Evolutionary conservation across 176 grass and related monocot species (phyloP).

Genomic region (Oryza longistaminata): DNA sequence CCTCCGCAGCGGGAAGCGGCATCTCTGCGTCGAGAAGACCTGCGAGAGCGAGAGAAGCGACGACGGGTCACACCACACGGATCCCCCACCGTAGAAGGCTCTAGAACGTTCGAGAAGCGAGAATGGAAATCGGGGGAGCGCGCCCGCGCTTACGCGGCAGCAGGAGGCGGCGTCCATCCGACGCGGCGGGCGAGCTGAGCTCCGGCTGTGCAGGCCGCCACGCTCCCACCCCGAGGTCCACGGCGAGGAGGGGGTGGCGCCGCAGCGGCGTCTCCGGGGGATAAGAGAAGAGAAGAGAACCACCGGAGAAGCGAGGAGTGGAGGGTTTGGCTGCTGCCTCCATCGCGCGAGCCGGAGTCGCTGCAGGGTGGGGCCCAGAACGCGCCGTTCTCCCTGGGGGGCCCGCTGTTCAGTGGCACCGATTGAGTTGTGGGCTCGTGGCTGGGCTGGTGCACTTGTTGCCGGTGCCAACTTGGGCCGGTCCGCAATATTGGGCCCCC

Average conservation of each 20-base stretch:
- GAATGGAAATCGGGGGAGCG: not conserved
- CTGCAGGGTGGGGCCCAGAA: not conserved
- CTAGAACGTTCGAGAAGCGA: not conserved
- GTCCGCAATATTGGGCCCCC: not conserved
- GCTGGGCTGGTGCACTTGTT: not conserved
- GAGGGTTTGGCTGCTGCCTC: not conserved
- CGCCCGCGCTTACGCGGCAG: conserved; percentile 48
- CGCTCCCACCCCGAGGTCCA: not conserved
- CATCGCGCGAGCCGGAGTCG: not conserved
- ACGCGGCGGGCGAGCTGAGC: conserved; percentile 4
- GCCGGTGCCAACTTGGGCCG: not conserved
- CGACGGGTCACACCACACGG: not conserved
- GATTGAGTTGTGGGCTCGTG: not conserved
- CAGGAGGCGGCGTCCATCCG: conserved; percentile 71
- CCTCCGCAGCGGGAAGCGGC: conserved; percentile 52
- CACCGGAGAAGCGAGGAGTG: not conserved
- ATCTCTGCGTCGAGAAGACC: conserved; percentile 55
- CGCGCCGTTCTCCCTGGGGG: not conserved
- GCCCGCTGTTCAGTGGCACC: not conserved
- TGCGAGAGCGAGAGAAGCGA: conserved; percentile 21
- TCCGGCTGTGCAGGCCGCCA: not conserved
- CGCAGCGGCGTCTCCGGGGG: conserved; percentile 40
- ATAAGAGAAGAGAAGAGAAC: conserved; percentile 46
- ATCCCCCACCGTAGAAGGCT: not conserved
- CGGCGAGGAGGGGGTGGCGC: conserved; percentile 19